Base-by-base conservation (phyloP, 306 rosid species). In the Rubus idaeus region DNA sequence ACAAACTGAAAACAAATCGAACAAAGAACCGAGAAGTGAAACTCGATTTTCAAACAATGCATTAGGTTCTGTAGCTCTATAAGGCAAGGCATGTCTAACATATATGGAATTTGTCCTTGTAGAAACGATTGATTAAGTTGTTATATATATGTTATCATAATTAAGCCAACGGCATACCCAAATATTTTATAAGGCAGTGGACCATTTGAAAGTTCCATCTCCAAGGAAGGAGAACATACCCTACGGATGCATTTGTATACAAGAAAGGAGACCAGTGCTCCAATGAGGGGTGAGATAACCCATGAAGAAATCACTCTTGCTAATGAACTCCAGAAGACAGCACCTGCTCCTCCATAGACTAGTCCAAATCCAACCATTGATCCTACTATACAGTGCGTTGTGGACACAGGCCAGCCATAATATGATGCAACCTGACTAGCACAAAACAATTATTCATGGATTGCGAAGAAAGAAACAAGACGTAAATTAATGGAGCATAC, bases 341-440 rank as follows among this genome's bases (percentile, higher is more conserved):
- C 99, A 61, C 90, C 92, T 23, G 89, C 53, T 75, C 98, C 99
- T 11, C 99, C 99, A 71, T 92, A 96, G 44, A 49, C 91, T 10
- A 96, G 83, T 69, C 97, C 97, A 77, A 95, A 95, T 72, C 98
- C 98, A 44, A 95, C 98, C 98, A 95, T 95, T 20, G 98, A 95
- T 81, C 98, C 98, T 13, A 92, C 97, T 79, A 95, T 95, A 78
- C 97, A 95, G 77, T 95, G 98, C n/a, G 97, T 95, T 30, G 98
- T 92, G 37, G 98, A 95, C 69, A 95, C 97, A 3, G 98, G 98
- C 98, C 89, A 92, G 57, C 99, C 99, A 71, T 82, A 95, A 79
- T 87, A 95, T 45, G 99, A 96, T 56, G 99, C 96, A 83, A 78
- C 73, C 99, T 86, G 88, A 86, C 64, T 71, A 66, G 23, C 79